These are phyloP conservation scores for Nigrograna mackinnonii DNA, from an alignment of 2,329 filamentous ascomycete species.

Conservation along the genomic window DNA sequence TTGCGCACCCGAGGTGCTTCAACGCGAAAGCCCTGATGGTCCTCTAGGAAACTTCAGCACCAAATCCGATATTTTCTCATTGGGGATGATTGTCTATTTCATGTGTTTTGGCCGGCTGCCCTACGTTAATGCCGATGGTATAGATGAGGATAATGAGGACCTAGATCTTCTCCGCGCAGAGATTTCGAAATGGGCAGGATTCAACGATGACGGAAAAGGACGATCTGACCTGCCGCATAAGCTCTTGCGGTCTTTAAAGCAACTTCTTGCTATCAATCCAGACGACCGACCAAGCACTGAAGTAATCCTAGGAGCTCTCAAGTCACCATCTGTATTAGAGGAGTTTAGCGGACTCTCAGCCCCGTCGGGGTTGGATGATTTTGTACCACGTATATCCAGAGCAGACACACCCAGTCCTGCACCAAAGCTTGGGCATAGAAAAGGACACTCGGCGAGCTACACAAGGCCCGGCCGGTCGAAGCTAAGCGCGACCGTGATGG, in stretches of 20 bases:
- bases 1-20: slow-evolving; percentile 91
- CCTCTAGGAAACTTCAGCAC: slow-evolving; percentile 90
- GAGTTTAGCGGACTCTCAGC: slow-evolving; percentile 45
- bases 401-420: slow-evolving; percentile 46
- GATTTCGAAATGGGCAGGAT: slow-evolving; percentile 85
- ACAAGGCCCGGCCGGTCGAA: slow-evolving; percentile 34
- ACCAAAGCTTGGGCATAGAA: slow-evolving; percentile 24
- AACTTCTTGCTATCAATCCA: slow-evolving; percentile 77
- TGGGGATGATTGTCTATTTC: slow-evolving; percentile 98
- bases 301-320: slow-evolving; percentile 80
- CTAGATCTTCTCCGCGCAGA: slow-evolving; percentile 82
- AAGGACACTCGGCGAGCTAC: slow-evolving; percentile 29
- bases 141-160: slow-evolving; percentile 91
- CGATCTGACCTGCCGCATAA: slow-evolving; percentile 83
- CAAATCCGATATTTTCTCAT: slow-evolving; percentile 96
- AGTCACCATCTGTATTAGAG: slow-evolving; percentile 62
- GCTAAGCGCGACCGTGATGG: slow-evolving; percentile 32
- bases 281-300: slow-evolving; percentile 78
- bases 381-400: slow-evolving; percentile 47
- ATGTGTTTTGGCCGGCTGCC: slow-evolving; percentile 92
- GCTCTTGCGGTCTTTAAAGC: slow-evolving; percentile 82
- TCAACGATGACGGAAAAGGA: slow-evolving; percentile 74
- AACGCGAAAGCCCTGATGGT: slow-evolving; percentile 64
- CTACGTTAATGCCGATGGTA: slow-evolving; percentile 79
- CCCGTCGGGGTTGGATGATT: slow-evolving; percentile 31